phyloP scores from a whole-genome alignment of 768 basidiomycete genomes.

The Rhizopogon roseolus region DNA sequence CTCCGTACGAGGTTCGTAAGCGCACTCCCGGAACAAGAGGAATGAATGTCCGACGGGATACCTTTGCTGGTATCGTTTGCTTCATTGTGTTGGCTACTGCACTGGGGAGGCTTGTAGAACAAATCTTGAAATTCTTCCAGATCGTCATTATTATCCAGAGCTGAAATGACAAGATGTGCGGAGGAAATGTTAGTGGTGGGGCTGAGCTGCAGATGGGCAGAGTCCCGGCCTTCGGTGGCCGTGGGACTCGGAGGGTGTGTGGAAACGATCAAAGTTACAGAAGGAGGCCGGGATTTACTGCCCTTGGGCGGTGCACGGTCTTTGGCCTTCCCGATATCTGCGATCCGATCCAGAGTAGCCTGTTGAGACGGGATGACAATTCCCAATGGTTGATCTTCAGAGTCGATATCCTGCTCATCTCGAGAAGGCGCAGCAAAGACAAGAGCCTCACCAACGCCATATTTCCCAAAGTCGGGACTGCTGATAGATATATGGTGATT shows the following conservation, averaged over 20 bases:
- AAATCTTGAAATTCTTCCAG: conserved; percentile 72
- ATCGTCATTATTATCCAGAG: conserved; percentile 57
- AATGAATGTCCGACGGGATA: conserved; percentile 26
- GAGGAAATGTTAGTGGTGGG: conserved; percentile 33
- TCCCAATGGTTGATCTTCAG: conserved; percentile 29
- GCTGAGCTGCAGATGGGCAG: conserved; percentile 3
- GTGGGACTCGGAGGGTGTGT: neutral
- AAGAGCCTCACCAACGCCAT: conserved; percentile 62
- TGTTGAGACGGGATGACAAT: conserved; percentile 10
- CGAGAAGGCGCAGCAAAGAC: conserved; percentile 33
- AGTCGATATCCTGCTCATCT: conserved; percentile 33
- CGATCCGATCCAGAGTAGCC: conserved; percentile 6
- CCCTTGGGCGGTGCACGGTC: neutral
- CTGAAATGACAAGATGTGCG: conserved; percentile 31
- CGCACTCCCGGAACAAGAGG: conserved; percentile 29
- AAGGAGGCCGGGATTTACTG: neutral
- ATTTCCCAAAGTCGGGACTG: conserved; percentile 35
- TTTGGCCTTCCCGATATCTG: neutral
- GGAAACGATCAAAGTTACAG: neutral
- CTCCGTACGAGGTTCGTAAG: conserved; percentile 35
- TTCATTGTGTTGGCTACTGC: conserved; percentile 2
- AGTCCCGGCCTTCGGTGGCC: neutral
- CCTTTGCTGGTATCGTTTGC: conserved; percentile 4
- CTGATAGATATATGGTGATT: conserved; percentile 22
- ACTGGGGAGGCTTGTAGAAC: conserved; percentile 51